Percentiles rank a stretch among this genome's conserved stretches.
These are phyloP conservation scores for Quercus ilex DNA, from an alignment of 306 rosid species.

Conservation along the genomic window DNA sequence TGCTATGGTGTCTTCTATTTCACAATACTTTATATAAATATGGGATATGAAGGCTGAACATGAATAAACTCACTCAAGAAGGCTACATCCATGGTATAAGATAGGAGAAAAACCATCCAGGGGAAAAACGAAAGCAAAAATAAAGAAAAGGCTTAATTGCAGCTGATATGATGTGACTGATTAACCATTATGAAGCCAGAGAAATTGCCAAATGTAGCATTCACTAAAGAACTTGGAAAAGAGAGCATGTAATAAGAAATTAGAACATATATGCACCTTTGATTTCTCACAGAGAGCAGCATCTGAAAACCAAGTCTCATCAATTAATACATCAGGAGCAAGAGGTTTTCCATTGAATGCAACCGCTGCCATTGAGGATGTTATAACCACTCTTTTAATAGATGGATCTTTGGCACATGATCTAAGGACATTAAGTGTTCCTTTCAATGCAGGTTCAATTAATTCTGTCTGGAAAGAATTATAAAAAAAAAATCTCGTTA, in stretches of 20 bases:
- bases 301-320: slow-evolving; percentile 3
- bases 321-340: neutral
- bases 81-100: no score
- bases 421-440: slow-evolving; percentile 24
- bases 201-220: neutral
- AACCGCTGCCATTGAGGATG: slow-evolving; percentile 15
- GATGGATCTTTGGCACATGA: slow-evolving; percentile 4
- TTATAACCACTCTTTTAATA: slow-evolving; percentile 21
- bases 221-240: no score
- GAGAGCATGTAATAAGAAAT: neutral
- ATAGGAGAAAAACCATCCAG: no score
- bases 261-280: neutral
- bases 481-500: no score
- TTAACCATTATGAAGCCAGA: no score
- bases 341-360: neutral
- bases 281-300: neutral
- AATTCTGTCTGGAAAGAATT: neutral
- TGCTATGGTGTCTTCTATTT: no score
- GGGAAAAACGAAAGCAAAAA: no score
- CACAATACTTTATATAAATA: no score
- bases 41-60: no score
- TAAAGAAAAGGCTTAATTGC: no score
- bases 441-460: slow-evolving; percentile 16
- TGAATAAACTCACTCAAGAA: no score
- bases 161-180: no score